Evolutionary conservation across 345 rosid species (phyloP), one percentile per base, ranked within the genome.

Genomic region (Ceriops tagal): DNA sequence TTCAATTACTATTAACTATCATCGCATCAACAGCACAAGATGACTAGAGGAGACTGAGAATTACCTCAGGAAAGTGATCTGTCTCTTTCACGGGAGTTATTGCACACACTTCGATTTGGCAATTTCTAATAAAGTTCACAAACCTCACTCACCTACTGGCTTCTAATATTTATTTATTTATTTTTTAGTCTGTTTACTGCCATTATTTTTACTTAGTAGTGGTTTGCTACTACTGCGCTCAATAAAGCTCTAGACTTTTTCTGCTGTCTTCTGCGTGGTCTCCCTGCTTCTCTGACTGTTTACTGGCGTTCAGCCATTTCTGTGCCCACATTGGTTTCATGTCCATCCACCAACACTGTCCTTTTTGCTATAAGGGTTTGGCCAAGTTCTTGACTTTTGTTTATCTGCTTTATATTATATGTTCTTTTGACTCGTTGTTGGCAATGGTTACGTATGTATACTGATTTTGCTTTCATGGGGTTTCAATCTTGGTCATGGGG

Each of bases 1-100:
- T 13, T 43, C 49, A 43, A 43, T 13, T 43, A 13, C 19, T 13
- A 43, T 3, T 43, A 13, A 43, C 13, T 43, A 43, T 43, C 3
- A 43, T 43, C 49, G 0, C 49, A 43, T 43, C 49, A 43, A 13
- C 16, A 15, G 49, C 49, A 43, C 18, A 43, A 13, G 49, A 43
- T 43, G 49, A 43, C 18, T 3, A 43, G 49, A 43, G 49, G 18
- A 15, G 49, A 43, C 3, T 43, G 49, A 43, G 49, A 43, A 13
- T 43, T 43, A 43, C 49, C 61, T 58, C 64, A 26, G 22, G 22
- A 28, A n/a, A 11, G 58, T 13, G 49, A 47, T 59, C 49, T 60
- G 65, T 69, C 72, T 26, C 11, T 60, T 60, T 69, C 65, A 43
- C 52, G 22, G 37, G 47, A 58, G 39, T 68, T 68, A 58, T 39